Evolutionary conservation across 2,329 filamentous ascomycete species (phyloP).

Genomic region (Ramularia endophylla): DNA sequence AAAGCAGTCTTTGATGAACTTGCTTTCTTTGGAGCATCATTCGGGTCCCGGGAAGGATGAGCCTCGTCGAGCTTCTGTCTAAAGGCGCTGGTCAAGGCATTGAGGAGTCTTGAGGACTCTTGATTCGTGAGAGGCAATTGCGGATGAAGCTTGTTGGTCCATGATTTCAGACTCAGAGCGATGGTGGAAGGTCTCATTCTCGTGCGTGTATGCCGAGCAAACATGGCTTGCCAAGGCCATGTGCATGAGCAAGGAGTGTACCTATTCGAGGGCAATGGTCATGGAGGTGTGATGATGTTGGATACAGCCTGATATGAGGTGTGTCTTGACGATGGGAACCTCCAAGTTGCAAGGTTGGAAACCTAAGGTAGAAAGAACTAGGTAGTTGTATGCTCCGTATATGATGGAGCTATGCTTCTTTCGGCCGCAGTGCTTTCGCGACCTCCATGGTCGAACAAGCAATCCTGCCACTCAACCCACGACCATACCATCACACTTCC

Average conservation of each 20-base stretch:
- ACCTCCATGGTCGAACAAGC: background rate
- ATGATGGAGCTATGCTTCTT: too few species aligned
- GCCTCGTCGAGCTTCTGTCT: conserved; percentile 56
- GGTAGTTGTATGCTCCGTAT: background rate
- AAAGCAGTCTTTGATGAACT: too few species aligned
- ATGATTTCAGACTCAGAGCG: conserved; percentile 41
- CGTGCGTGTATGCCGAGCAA: conserved; percentile 17
- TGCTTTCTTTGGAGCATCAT: background rate
- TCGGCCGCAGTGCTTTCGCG: conserved; percentile 2
- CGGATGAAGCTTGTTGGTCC: conserved; percentile 50
- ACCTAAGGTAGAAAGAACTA: too few species aligned
- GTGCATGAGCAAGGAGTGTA: too few species aligned
- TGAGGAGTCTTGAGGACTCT: conserved; percentile 55
- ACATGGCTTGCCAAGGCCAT: conserved; percentile 6
- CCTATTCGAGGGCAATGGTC: too few species aligned
- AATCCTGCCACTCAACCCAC: too few species aligned
- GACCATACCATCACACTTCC: too few species aligned
- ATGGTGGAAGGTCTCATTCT: conserved; percentile 48
- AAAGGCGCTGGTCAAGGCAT: conserved; percentile 57
- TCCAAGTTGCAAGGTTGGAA: too few species aligned
- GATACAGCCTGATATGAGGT: too few species aligned
- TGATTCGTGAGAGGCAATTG: conserved; percentile 49
- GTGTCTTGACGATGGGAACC: too few species aligned
- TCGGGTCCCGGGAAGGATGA: conserved; percentile 43
- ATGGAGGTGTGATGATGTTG: too few species aligned